Percentiles rank a stretch among this genome's conserved stretches.
These are phyloP conservation scores for Pseudonitzschia multistriata DNA, from an alignment of 108 stramenopile species.

Conservation along the genomic window DNA sequence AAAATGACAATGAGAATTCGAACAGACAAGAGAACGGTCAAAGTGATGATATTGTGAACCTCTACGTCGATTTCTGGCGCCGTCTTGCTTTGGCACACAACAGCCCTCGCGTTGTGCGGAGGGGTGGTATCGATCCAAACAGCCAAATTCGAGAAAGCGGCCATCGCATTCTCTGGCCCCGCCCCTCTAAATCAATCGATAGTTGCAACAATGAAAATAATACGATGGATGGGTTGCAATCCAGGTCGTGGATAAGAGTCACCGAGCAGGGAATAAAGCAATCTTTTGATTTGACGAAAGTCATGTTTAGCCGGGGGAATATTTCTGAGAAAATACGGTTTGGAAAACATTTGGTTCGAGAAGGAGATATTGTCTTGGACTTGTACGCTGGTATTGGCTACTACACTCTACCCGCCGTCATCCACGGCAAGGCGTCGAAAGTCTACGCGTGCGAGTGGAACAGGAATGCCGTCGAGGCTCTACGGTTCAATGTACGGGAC, in stretches of 20 bases:
- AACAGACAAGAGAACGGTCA: not conserved
- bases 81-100: slow-evolving; percentile 36
- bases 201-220: not conserved
- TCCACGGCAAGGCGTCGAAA: slow-evolving; percentile 65
- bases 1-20: not conserved
- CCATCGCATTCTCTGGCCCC: slow-evolving; percentile 69
- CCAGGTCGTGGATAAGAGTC: slow-evolving; percentile 88
- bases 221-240: slow-evolving; percentile 35
- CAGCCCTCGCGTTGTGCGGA: slow-evolving; percentile 63
- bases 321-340: slow-evolving; percentile 91
- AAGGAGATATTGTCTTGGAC: slow-evolving; percentile 82
- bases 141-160: slow-evolving; percentile 71
- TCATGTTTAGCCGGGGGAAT: slow-evolving; percentile 96
- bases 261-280: slow-evolving; percentile 88
- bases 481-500: slow-evolving; percentile 72
- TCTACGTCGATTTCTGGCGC: slow-evolving; percentile 46
- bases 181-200: not conserved
- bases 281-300: slow-evolving; percentile 87
- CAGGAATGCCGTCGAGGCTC: slow-evolving; percentile 67
- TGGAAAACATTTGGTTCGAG: slow-evolving; percentile 57
- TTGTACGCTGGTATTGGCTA: slow-evolving; percentile 97
- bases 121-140: slow-evolving; percentile 75
- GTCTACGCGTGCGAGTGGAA: slow-evolving; percentile 95
- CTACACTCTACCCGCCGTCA: slow-evolving; percentile 87
- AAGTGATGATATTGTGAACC: not conserved